Conservation (phyloP, 129 eudicot species). For the Artemisia annua region DNA sequence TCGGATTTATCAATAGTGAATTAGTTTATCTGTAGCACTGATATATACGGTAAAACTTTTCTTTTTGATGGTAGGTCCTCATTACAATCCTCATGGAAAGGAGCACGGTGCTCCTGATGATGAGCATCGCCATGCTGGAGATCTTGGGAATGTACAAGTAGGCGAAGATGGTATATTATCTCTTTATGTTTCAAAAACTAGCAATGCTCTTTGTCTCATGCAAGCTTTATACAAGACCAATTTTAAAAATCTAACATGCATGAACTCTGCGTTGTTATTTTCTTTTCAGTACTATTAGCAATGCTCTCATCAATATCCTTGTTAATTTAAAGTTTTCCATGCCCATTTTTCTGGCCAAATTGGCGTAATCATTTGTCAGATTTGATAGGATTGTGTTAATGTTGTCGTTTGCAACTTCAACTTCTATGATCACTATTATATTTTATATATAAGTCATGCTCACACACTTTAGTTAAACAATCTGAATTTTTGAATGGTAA, state of each 20-base stretch:
- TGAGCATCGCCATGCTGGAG: constrained; percentile 97
- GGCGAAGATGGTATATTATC: constrained; percentile 84
- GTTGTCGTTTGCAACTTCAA: background rate
- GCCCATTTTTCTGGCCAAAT: background rate
- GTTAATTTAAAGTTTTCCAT: background rate
- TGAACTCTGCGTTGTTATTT: too few relatives aligned
- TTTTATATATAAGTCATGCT: too few relatives aligned
- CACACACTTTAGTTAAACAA: background rate
- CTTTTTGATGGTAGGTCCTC: constrained; percentile 65
- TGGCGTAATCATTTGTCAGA: background rate
- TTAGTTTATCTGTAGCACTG: background rate
- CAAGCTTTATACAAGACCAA: background rate
- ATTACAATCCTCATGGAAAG: constrained; percentile 84
- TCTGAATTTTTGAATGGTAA: background rate
- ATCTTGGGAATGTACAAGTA: constrained; percentile 87
- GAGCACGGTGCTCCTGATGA: constrained; percentile 98
- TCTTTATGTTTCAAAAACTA: constrained; percentile 3
- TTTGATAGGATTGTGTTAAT: background rate
- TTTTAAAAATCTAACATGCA: background rate
- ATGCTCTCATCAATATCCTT: background rate
- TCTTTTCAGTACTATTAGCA: too few relatives aligned
- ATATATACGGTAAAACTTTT: background rate
- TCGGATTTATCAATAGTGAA: background rate
- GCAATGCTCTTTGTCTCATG: background rate
- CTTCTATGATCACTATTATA: too few relatives aligned